Evolutionary conservation across 345 rosid species (phyloP), one percentile per base, ranked within the genome.

Genomic region (Anastatica hierochuntica): DNA sequence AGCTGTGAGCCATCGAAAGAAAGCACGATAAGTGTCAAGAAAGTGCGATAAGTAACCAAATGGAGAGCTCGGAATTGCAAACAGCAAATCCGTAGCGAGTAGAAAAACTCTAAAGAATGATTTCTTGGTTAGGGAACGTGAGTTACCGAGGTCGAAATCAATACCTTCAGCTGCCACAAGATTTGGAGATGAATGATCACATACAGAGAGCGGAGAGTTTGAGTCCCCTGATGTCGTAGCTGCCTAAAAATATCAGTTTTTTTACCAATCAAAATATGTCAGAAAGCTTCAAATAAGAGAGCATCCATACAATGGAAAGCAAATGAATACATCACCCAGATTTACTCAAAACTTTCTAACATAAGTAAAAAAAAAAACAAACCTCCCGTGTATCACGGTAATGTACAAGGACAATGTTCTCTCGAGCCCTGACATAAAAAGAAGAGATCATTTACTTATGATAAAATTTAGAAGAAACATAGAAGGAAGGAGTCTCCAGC

Each of bases 321-420:
- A 43, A 53, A 37, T 30, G 60, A 46, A 38, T 10, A n/a, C 17
- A 47, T 8, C 50, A 48, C 10, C 8, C 36, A 30, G 26, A 33
- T 24, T 13, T 21, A 8, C 13, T 34, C 24, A 40, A n/a, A 47
- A 55, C 27, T 56, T 16, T 42, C 58, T 41, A 48, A 26, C 47
- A 53, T 1, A 52, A 18, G 52, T 41, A 13, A 40, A 23, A 49
- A 34, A 68, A 10, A 61, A 27, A 27, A 27, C 31, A 27, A 54
- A 76, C 95, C 95, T 88, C 97, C 60, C 71, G 84, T 45, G 95
- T 94, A 71, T 88, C 94, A 21, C 99, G 99, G 43, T 94, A 94
- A 72, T 94, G 99, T 60, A 94, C 99, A 48, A 94, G 99, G 70
- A 94, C 99, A 53, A 83, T 80, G 74, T 94, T 85, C 61, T 94